Evolutionary conservation across 495 filamentous ascomycete species (phyloP).

Genomic region (Podospora australis): DNA sequence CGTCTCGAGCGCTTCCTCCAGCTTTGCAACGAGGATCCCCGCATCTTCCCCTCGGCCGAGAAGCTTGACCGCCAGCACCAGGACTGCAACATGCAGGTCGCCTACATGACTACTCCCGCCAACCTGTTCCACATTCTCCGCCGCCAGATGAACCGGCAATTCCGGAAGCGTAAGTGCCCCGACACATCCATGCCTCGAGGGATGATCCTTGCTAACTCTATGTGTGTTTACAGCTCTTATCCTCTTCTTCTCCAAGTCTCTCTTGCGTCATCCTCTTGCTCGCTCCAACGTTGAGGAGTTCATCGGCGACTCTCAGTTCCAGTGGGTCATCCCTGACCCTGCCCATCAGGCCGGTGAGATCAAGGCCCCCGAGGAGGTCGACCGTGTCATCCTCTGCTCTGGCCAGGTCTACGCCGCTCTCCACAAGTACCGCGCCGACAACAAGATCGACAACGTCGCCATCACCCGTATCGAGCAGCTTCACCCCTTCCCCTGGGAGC

Average conservation of each 20-base stretch:
- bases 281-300: conserved; percentile 87
- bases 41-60: conserved; percentile 76
- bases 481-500: conserved; percentile 97
- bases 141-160: conserved; percentile 97
- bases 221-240: conserved; percentile 62
- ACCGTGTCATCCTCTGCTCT: conserved; percentile 88
- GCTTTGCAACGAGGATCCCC: conserved; percentile 95
- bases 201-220: conserved; percentile 30
- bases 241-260: conserved; percentile 94
- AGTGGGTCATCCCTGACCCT: conserved; percentile 88
- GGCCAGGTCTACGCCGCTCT: conserved; percentile 92
- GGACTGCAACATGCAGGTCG: conserved; percentile 99
- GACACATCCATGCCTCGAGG: neutral
- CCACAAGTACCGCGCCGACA: conserved; percentile 79
- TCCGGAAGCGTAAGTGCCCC: conserved; percentile 82
- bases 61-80: conserved; percentile 97
- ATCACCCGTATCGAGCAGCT: conserved; percentile 96
- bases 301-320: conserved; percentile 83
- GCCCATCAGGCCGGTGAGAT: conserved; percentile 67
- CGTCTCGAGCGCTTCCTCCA: conserved; percentile 96
- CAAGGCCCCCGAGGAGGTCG: conserved; percentile 76
- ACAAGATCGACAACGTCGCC: conserved; percentile 79
- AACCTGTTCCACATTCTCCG: conserved; percentile 96
- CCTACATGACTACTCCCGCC: conserved; percentile 83
- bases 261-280: conserved; percentile 86